Base-by-base conservation (phyloP, 331 rosid species). In the Erythrophleum ivorense region DNA sequence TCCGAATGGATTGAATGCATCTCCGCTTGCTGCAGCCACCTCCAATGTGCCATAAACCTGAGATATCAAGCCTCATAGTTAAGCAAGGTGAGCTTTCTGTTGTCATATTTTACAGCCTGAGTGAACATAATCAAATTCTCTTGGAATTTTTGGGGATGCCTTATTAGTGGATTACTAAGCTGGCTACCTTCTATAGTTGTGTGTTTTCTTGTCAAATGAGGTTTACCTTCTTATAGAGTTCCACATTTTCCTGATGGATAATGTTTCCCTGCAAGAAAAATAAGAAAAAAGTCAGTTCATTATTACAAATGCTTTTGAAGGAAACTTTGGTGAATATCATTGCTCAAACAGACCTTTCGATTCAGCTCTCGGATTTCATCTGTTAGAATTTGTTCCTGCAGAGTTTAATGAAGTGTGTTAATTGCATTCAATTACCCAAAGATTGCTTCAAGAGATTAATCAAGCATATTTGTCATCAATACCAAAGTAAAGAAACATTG, bases 331-430 rank as follows among this genome's bases (percentile, higher is more conserved):
- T 24, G 54, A 78, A 55, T 16, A 12, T 62, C 45, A 74, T 41
- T 31, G 34, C 50, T 52, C 14, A 59, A 62, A 58, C 48, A 64
- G 54, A 94, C 97, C 95, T 92, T 89, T 80, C 50, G 78, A 59
- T 76, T 86, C 72, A 89, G 83, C 81, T 86, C 94, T 83, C 73
- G 82, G 80, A 92, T 91, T 86, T 88, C 97, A 48, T 89, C 88
- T 2, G 74, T 82, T 55, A 89, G 89, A 64, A 87, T 86, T 81
- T 91, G 89, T 79, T 89, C 97, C 98, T 94, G 94, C 91, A 88
- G 40, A 77, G 41, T 72, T 86, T 80, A 40, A 31, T 80, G 38
- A 68, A 65, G 36, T 36, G 15, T 75, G 88, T 86, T 75, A 80
- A 38, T 74, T 73, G 29, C 14, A 76, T 83, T 75, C 67, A 45